Evolutionary conservation across 2,329 filamentous ascomycete species (phyloP).

Genomic region (Aspergillus quadricinctus): DNA sequence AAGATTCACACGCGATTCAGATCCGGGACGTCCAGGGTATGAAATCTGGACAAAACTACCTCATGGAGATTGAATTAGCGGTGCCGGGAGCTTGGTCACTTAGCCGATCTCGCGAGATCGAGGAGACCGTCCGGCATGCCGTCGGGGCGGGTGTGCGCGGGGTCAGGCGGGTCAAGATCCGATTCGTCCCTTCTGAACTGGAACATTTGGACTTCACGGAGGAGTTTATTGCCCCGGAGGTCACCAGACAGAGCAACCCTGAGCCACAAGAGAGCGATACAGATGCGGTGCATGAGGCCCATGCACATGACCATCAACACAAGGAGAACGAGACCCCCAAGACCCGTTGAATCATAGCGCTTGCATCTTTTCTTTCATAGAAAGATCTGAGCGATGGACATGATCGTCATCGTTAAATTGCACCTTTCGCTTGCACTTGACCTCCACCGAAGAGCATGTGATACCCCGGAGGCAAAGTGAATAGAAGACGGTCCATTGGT

Average conservation of each 20-base stretch:
- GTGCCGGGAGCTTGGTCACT: conserved; percentile 76
- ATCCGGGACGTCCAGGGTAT: conserved; percentile 78
- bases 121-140: conserved; percentile 66
- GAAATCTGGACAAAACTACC: conserved; percentile 94
- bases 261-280: conserved; percentile 55
- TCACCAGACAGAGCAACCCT: conserved; percentile 54
- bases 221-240: conserved; percentile 69
- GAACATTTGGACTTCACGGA: conserved; percentile 60
- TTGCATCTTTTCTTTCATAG: neutral
- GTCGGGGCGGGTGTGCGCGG: conserved; percentile 77
- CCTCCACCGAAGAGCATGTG: conserved; percentile 8
- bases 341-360: conserved; percentile 14
- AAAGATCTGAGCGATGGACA: neutral
- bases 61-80: conserved; percentile 82
- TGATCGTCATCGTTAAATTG: neutral
- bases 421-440: neutral
- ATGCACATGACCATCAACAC: conserved; percentile 38
- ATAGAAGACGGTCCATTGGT: neutral
- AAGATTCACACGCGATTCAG: conserved; percentile 57
- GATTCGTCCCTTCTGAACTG: conserved; percentile 70
- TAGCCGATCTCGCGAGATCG: conserved; percentile 62
- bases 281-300: conserved; percentile 18
- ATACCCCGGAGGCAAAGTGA: conserved; percentile 6
- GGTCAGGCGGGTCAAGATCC: conserved; percentile 74
- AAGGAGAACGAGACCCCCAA: conserved; percentile 28